These are phyloP conservation scores for Mycena capillaripes DNA, from an alignment of 768 basidiomycete species.

Conservation along the genomic window DNA sequence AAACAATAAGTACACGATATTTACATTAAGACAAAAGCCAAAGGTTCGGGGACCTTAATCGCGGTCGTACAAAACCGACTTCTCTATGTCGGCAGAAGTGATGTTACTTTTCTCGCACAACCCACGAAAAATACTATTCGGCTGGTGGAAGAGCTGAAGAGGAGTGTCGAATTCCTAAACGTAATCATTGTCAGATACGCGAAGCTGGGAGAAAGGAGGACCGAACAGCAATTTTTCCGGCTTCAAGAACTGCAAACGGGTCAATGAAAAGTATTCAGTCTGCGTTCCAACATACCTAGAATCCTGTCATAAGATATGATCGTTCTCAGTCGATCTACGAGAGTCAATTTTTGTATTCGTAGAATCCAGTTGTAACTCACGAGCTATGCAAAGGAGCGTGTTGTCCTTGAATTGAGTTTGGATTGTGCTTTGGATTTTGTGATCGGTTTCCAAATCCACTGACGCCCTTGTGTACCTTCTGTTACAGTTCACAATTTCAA, in stretches of 20 bases:
- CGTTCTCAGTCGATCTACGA: constrained; percentile 77
- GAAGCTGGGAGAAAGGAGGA: not conserved
- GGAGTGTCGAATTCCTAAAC: constrained; percentile 66
- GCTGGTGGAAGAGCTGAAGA: constrained; percentile 56
- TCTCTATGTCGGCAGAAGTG: constrained; percentile 56
- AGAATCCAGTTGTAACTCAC: constrained; percentile 56
- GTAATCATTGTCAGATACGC: not conserved
- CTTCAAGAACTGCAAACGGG: constrained; percentile 66
- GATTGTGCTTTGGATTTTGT: constrained; percentile 87
- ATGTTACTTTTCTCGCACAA: constrained; percentile 66
- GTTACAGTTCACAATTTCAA: constrained; percentile 1
- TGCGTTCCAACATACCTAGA: constrained; percentile 43
- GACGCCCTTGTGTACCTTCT: constrained; percentile 58
- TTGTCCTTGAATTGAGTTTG: constrained; percentile 77
- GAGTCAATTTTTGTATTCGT: constrained; percentile 34
- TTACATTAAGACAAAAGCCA: not conserved
- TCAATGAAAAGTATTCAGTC: not conserved
- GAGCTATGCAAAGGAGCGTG: constrained; percentile 85
- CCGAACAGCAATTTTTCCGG: constrained; percentile 68
- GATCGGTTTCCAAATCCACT: constrained; percentile 84
- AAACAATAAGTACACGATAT: not conserved
- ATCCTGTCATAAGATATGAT: constrained; percentile 83
- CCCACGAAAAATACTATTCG: constrained; percentile 60
- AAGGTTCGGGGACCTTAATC: not conserved
- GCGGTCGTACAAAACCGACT: constrained; percentile 24